phyloP scores from a whole-genome alignment of 345 rosid genomes.

The Crucihimalaya himalaica region DNA sequence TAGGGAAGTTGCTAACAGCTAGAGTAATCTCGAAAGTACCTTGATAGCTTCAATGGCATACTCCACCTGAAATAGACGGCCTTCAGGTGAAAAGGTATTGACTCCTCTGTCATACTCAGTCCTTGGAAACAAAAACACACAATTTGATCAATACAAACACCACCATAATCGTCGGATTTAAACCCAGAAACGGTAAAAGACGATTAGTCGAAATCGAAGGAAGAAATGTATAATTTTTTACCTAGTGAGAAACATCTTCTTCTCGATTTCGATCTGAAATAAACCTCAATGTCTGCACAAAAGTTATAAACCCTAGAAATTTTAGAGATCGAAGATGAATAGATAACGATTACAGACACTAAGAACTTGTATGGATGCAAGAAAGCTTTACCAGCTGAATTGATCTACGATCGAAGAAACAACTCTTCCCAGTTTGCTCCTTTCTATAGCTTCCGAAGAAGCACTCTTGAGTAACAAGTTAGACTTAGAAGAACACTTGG shows the following conservation, averaged over 20 bases:
- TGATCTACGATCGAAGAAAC: constrained; percentile 19
- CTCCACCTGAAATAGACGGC: constrained; percentile 88
- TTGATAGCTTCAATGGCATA: constrained; percentile 96
- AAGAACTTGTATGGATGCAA: background rate
- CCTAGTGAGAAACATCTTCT: constrained; percentile 70
- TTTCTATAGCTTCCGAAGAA: background rate
- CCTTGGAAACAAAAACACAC: constrained; percentile 43
- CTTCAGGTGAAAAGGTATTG: constrained; percentile 95
- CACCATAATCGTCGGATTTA: background rate
- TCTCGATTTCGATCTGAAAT: constrained; percentile 35
- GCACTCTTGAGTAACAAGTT: constrained; percentile 33
- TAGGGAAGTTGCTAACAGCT: background rate
- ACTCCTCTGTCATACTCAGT: constrained; percentile 97
- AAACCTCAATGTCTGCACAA: constrained; percentile 23
- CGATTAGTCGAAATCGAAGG: background rate
- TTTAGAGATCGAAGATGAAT: background rate
- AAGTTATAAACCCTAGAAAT: background rate
- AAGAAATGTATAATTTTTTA: constrained; percentile 10
- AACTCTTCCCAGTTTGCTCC: background rate
- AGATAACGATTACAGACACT: background rate
- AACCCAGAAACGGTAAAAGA: constrained; percentile 4
- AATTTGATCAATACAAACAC: background rate
- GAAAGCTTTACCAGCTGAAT: constrained; percentile 16
- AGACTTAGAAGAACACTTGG: background rate
- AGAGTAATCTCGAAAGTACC: constrained; percentile 39